Percentiles rank a stretch among this genome's conserved stretches.
Conservation (phyloP, 106 monocot species). For the Cymbidium sinense region DNA sequence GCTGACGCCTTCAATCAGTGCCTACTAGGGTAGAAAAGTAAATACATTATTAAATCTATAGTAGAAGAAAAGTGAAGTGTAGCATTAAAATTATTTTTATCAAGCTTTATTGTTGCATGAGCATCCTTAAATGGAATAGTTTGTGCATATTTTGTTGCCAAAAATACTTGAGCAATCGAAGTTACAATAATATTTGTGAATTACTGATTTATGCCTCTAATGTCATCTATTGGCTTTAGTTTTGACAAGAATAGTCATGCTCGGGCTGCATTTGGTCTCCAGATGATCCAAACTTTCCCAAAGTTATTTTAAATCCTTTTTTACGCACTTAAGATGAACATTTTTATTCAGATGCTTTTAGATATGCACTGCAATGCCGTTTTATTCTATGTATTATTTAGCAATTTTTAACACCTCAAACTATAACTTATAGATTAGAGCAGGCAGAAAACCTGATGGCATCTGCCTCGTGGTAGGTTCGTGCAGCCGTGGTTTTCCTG, state of each 20-base stretch:
- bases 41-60: neutral
- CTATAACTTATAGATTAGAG: slow-evolving; percentile 50
- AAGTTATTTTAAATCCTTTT: neutral
- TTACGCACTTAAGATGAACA: neutral
- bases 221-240: too few species aligned
- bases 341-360: too few species aligned
- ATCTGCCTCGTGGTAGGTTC: slow-evolving; percentile 95
- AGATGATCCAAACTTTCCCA: neutral
- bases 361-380: neutral
- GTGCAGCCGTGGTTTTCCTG: slow-evolving; percentile 64
- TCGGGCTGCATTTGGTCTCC: neutral
- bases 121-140: too few species aligned
- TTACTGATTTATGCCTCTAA: too few species aligned
- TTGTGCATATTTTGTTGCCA: neutral
- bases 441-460: slow-evolving; percentile 83
- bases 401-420: neutral
- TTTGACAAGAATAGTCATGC: too few species aligned
- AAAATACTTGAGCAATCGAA: too few species aligned
- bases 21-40: neutral
- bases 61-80: neutral
- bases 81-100: neutral
- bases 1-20: neutral
- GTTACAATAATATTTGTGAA: too few species aligned
- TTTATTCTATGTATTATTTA: neutral
- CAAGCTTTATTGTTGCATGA: too few species aligned